Evolutionary conservation across 495 filamentous ascomycete genomes (phyloP).

Genomic region (Hypoxylon cercidicola): DNA sequence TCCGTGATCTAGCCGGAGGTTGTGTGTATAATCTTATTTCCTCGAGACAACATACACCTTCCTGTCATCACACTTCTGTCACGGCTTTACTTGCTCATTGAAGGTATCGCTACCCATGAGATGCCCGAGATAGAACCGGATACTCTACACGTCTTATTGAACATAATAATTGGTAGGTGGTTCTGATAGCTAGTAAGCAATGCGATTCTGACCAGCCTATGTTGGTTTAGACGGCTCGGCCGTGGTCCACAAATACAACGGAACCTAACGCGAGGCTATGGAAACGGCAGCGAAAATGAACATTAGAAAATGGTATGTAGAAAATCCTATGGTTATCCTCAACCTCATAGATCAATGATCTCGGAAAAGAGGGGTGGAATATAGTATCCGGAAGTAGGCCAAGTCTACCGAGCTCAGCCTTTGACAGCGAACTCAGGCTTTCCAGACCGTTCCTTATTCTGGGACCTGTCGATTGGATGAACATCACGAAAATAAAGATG

Average conservation of each 20-base stretch:
- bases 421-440: slow-evolving; percentile 73
- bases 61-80: not conserved
- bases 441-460: slow-evolving; percentile 70
- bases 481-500: slow-evolving; percentile 74
- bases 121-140: slow-evolving; percentile 29
- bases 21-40: slow-evolving; percentile 4
- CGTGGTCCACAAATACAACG: not conserved
- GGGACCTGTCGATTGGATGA: slow-evolving; percentile 93
- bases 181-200: slow-evolving; percentile 2
- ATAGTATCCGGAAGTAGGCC: slow-evolving; percentile 74
- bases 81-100: not conserved
- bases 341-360: slow-evolving; percentile 84
- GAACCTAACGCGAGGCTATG: not conserved
- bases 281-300: not conserved
- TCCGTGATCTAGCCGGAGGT: slow-evolving; percentile 31
- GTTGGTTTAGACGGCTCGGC: not conserved
- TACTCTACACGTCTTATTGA: not conserved
- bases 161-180: not conserved
- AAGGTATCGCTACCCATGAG: not conserved
- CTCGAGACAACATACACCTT: not conserved
- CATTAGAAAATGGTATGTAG: slow-evolving; percentile 64
- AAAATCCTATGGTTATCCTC: slow-evolving; percentile 84
- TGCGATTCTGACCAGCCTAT: not conserved
- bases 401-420: slow-evolving; percentile 73
- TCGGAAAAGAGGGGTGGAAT: slow-evolving; percentile 87